Evolutionary conservation across 78 protist genomes (phyloP), one percentile per base, ranked within the genome.

Genomic region (Bodo saltans): DNA sequence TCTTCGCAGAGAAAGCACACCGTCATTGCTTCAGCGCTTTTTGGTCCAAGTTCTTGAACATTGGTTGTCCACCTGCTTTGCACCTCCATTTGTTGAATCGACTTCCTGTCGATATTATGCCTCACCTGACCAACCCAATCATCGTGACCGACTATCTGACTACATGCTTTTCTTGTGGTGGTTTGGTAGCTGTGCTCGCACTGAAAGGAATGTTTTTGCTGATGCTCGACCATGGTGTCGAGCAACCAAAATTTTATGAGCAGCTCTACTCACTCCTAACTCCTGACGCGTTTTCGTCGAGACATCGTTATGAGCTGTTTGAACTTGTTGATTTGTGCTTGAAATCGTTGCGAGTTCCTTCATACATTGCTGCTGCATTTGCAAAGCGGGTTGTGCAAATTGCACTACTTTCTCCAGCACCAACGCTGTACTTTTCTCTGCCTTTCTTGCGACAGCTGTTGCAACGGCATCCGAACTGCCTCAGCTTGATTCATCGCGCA

Each of bases 331-430:
- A 84, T 17, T 0, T 71, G 26, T 90, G 81, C 68, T 52, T 90
- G 29, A 30, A 72, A 27, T 88, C 92, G 27, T 40, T 52, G 52
- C 34, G 39, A 27, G 28, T 90, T 30, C 81, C 96, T 60, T 72
- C 90, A 25, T 86, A 85, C 76, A 38, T 93, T 25, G 91, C 89
- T 8, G 94, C 92, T 3, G 91, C 96, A 33, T 93, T 93, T 72
- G 74, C 78, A 34, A 93, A 93, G 86, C 85, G 93, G 74, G 42
- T 78, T 33, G 71, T 78, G 37, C 86, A 88, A 29, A 73, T 90
- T 28, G 72, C 89, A 74, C 83, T 93, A 32, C 3, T 82, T 12
- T 85, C 90, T 0, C 93, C 96, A 29, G 88, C 92, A 8, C 83
- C 83, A 21, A 93, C 88, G 25, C 53, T 79, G 30, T 52, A 79